A percentile compares a stretch with the other conserved stretches of the same genome.
Evolutionary conservation across 495 filamentous ascomycete genomes (phyloP).

Genomic region (Tuber melanosporum): DNA sequence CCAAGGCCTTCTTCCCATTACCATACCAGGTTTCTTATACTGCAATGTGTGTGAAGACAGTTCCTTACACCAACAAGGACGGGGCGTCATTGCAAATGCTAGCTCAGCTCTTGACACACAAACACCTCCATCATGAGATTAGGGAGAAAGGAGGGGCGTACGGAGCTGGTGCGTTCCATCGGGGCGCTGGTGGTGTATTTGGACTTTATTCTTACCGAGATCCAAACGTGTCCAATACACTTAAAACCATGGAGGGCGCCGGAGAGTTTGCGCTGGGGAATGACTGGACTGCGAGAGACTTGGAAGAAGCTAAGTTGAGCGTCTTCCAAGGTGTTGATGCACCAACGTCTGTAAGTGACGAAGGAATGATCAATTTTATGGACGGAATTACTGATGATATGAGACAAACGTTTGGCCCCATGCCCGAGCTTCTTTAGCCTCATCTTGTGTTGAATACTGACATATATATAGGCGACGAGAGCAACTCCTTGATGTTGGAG

Average conservation of each 20-base stretch:
- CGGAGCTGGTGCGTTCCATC: slow-evolving; percentile 80
- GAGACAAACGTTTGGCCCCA: slow-evolving; percentile 55
- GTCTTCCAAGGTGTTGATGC: slow-evolving; percentile 97
- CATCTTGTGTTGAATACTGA: slow-evolving; percentile 3
- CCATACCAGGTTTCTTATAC: slow-evolving; percentile 97
- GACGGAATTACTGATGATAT: slow-evolving; percentile 80
- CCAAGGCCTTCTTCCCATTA: slow-evolving; percentile 82
- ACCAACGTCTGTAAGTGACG: slow-evolving; percentile 75
- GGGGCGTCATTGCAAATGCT: slow-evolving; percentile 78
- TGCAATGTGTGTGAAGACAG: slow-evolving; percentile 69
- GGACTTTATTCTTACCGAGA: slow-evolving; percentile 95
- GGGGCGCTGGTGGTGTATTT: slow-evolving; percentile 73
- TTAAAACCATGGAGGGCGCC: slow-evolving; percentile 76
- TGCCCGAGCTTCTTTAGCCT: neutral
- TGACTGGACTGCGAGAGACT: slow-evolving; percentile 74
- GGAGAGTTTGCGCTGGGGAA: slow-evolving; percentile 79
- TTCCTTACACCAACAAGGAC: slow-evolving; percentile 70
- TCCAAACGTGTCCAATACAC: slow-evolving; percentile 84
- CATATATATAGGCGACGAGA: slow-evolving; percentile 55
- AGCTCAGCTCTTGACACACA: slow-evolving; percentile 90
- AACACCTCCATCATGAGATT: slow-evolving; percentile 94
- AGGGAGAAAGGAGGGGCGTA: slow-evolving; percentile 97
- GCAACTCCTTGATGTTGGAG: slow-evolving; percentile 78
- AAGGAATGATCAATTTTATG: slow-evolving; percentile 79
- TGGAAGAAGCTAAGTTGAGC: slow-evolving; percentile 92